A percentile compares a stretch with the other conserved stretches of the same genome.
Conservation (phyloP, 1,284 basidiomycete genomes). For the Takashimella tepidaria region DNA sequence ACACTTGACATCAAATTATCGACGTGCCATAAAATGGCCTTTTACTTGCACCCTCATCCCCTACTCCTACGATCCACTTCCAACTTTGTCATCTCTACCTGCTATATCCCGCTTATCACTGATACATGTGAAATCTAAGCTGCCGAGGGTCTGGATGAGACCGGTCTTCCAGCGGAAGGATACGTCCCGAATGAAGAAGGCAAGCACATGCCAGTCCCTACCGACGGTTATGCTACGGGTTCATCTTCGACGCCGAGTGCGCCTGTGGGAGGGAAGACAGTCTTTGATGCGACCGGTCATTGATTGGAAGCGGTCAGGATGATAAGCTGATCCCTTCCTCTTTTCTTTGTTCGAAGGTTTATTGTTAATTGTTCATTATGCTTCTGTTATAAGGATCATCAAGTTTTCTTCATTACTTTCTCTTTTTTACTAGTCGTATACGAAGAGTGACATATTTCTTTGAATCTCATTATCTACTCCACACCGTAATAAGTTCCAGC, state of each 20-base stretch:
- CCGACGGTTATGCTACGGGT: constrained; percentile 14
- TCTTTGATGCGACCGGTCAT: constrained; percentile 21
- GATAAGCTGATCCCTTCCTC: not conserved
- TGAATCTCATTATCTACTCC: too few relatives aligned
- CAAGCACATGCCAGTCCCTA: constrained; percentile 55
- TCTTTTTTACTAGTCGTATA: too few relatives aligned
- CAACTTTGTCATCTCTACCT: not conserved
- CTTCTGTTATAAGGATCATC: not conserved
- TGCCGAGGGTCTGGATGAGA: constrained; percentile 53
- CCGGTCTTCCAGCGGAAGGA: constrained; percentile 67
- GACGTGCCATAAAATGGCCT: too few relatives aligned
- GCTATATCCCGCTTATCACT: not conserved
- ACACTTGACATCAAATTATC: too few relatives aligned
- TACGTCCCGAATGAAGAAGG: constrained; percentile 69
- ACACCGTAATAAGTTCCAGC: too few relatives aligned
- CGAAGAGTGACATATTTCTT: too few relatives aligned
- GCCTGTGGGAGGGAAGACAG: constrained; percentile 18
- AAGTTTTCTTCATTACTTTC: too few relatives aligned
- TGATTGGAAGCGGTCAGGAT: not conserved
- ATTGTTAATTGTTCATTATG: not conserved
- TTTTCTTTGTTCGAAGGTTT: too few relatives aligned
- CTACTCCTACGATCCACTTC: too few relatives aligned
- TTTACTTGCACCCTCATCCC: not conserved
- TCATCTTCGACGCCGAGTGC: not conserved
- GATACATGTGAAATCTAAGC: constrained; percentile 23